Evolutionary conservation across 2,329 filamentous ascomycete species (phyloP), one percentile per base, ranked within the genome.

Genomic region (Drechmeria coniospora): DNA sequence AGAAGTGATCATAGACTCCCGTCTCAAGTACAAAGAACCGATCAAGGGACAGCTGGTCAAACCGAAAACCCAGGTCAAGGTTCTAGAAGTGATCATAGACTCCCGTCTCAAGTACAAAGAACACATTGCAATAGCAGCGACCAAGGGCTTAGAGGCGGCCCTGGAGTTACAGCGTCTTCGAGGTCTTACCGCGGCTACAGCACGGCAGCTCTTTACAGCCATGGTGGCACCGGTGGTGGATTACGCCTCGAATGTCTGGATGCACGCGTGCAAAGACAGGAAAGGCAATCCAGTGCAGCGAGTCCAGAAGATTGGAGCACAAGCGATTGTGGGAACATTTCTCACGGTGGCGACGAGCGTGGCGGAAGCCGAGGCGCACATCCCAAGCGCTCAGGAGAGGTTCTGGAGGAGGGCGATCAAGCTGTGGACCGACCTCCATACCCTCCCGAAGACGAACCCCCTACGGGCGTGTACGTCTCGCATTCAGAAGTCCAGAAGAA

Each of bases 321-420:
- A 21, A n/a, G 20, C 18, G 7, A n/a, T 42, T 16, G 26, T 37
- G 8, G 32, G 36, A 16, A 34, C 33, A 13, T 40, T 38, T 15
- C 25, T 26, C 17, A 37, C 31, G 10, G 30, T 42, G 4, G 36
- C 36, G 21, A 20, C 18, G 18, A 20, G 18, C 18, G 18, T 20
- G 10, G 18, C 18, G 18, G 18, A 20, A 10, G 18, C 18, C 6
- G 18, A 20, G 18, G 18, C 18, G 18, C 6, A 10, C 18, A 20
- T 20, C 10, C 7, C 18, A 6, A 20, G 18, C 18, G 18, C 10
- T 6, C 18, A 20, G 10, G 18, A 20, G 10, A 6, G 18, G 7
- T 20, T 20, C 18, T 20, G 18, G 18, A 20, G 10, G 18, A 6
- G 18, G 18, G 18, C 18, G 18, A 24, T 29, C 13, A 24, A 12